These are phyloP conservation scores for Xylariaceae sp. DNA, from an alignment of 2,329 filamentous ascomycete genomes.

Conservation along the genomic window DNA sequence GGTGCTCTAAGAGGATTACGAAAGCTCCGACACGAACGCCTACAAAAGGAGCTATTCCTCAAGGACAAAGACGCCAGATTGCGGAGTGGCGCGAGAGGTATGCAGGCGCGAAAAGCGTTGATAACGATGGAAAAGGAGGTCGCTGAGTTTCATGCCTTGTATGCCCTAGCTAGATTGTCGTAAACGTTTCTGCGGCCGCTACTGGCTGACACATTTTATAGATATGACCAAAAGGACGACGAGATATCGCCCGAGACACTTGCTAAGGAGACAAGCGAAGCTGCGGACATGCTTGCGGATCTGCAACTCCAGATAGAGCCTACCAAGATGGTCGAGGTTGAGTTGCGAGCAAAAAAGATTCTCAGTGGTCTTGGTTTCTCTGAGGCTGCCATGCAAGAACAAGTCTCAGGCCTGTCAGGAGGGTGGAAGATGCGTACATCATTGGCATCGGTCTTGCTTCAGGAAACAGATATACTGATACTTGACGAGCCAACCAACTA, in stretches of 20 bases:
- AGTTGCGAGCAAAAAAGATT: constrained; percentile 69
- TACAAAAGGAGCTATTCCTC: constrained; percentile 68
- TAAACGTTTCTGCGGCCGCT: not conserved
- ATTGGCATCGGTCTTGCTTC: constrained; percentile 69
- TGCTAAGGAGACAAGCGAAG: constrained; percentile 70
- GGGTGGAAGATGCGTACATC: constrained; percentile 76
- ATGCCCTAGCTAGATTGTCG: constrained; percentile 32
- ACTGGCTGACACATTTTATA: constrained; percentile 31
- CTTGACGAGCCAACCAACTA: constrained; percentile 90
- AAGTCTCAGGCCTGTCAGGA: constrained; percentile 72
- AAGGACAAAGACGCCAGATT: constrained; percentile 76
- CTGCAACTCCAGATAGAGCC: constrained; percentile 72
- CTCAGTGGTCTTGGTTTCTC: constrained; percentile 75
- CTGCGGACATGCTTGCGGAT: constrained; percentile 71
- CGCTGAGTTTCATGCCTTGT: constrained; percentile 61
- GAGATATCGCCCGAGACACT: constrained; percentile 63
- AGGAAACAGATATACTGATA: constrained; percentile 77
- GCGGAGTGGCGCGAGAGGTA: constrained; percentile 75
- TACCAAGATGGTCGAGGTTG: constrained; percentile 66
- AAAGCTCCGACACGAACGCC: constrained; percentile 64
- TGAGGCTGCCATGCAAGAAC: constrained; percentile 62
- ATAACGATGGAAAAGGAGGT: constrained; percentile 71
- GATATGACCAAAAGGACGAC: constrained; percentile 57
- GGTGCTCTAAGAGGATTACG: constrained; percentile 67
- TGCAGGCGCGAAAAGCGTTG: constrained; percentile 77